Conservation (phyloP, 2,329 filamentous ascomycete species). For the Diaporthe helianthi region DNA sequence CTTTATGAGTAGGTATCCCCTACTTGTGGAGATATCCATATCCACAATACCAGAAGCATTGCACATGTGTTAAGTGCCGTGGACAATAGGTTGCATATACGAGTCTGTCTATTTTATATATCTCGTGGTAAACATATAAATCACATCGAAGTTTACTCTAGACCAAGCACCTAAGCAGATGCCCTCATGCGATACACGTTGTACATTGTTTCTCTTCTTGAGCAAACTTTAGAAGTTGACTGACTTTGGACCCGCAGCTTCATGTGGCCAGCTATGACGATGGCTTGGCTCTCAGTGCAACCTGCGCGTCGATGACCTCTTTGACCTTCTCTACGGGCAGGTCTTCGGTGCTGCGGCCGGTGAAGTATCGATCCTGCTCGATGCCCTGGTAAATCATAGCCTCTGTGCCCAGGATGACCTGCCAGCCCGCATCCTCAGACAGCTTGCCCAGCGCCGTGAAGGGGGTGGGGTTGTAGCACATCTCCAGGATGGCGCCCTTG, state of each 20-base stretch:
- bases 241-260: background rate
- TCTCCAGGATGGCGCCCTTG: constrained; percentile 77
- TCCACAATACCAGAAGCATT: background rate
- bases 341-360: constrained; percentile 63
- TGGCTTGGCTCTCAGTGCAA: constrained; percentile 37
- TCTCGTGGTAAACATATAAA: background rate
- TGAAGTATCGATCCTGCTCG: constrained; percentile 73
- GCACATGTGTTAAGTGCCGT: background rate
- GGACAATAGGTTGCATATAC: background rate
- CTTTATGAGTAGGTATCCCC: too few relatives aligned
- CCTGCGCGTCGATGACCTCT: constrained; percentile 50
- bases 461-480: constrained; percentile 81
- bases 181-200: too few relatives aligned
- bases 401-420: constrained; percentile 78
- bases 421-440: constrained; percentile 69
- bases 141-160: background rate
- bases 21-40: background rate
- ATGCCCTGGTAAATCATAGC: constrained; percentile 80
- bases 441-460: constrained; percentile 71
- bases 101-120: constrained; percentile 1
- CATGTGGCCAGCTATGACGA: constrained; percentile 30
- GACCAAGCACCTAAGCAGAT: background rate
- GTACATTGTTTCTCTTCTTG: too few relatives aligned
- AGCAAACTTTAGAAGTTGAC: too few relatives aligned
- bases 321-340: constrained; percentile 68